These are phyloP conservation scores for Umbelopsis sp. DNA, from an alignment of 192 early-diverging fungal genomes.

Conservation along the genomic window DNA sequence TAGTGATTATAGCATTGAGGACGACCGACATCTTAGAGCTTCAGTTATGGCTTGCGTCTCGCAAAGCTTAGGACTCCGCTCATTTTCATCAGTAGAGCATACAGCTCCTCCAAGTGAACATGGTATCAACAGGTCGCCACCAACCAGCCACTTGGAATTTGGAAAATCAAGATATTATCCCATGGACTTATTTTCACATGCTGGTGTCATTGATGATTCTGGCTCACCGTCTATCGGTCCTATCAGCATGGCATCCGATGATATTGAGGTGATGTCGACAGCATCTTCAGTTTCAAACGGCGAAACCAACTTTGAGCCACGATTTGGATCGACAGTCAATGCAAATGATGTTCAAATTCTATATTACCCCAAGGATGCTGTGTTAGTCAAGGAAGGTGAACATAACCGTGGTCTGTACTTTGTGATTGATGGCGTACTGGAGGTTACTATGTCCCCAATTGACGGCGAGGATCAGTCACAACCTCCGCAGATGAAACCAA, in stretches of 20 bases:
- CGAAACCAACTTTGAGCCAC: not conserved
- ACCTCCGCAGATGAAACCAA: not conserved
- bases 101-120: not conserved
- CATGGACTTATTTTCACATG: slow-evolving; percentile 37
- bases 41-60: slow-evolving; percentile 66
- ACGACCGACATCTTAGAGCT: slow-evolving; percentile 59
- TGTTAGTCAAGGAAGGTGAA: slow-evolving; percentile 83
- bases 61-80: slow-evolving; percentile 47
- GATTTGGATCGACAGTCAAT: not conserved
- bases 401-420: slow-evolving; percentile 85
- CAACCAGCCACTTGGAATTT: slow-evolving; percentile 30
- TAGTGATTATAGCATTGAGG: slow-evolving; percentile 52
- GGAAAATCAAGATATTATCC: slow-evolving; percentile 7
- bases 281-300: slow-evolving; percentile 3
- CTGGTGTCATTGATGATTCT: slow-evolving; percentile 17
- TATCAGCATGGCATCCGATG: slow-evolving; percentile 9
- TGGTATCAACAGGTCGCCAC: slow-evolving; percentile 5
- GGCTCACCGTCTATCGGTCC: slow-evolving; percentile 12
- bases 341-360: slow-evolving; percentile 72
- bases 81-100: not conserved
- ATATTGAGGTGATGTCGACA: slow-evolving; percentile 1
- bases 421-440: slow-evolving; percentile 88
- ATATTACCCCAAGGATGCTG: slow-evolving; percentile 71
- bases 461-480: not conserved
- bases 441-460: slow-evolving; percentile 56